A percentile compares a stretch with the other conserved stretches of the same genome.
Conservation (phyloP, 768 basidiomycete species). For the Tricholoma furcatifolium region DNA sequence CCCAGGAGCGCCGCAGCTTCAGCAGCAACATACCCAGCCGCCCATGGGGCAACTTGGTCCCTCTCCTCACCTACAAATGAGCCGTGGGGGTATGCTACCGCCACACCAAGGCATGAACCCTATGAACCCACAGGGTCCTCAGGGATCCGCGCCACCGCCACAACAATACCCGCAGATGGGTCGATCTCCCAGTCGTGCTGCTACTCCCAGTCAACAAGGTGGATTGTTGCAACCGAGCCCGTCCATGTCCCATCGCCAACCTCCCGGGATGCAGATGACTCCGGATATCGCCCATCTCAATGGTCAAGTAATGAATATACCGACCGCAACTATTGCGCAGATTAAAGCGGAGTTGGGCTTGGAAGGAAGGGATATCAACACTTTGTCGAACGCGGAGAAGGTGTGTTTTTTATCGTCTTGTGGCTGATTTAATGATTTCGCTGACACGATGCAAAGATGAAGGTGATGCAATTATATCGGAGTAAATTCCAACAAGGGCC, state of each 20-base stretch:
- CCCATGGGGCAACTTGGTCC: constrained; percentile 52
- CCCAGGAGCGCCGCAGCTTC: constrained; percentile 24
- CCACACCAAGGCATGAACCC: constrained; percentile 42
- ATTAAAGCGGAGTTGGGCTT: constrained; percentile 17
- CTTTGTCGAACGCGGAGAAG: constrained; percentile 48
- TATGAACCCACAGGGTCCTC: constrained; percentile 28
- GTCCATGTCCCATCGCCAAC: constrained; percentile 48
- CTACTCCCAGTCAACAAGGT: constrained; percentile 22
- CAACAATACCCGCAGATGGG: constrained; percentile 41
- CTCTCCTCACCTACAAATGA: constrained; percentile 51
- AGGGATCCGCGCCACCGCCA: constrained; percentile 35
- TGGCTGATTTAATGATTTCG: background rate
- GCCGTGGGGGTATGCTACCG: constrained; percentile 44
- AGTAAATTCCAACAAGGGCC: constrained; percentile 16
- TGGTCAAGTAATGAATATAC: constrained; percentile 41
- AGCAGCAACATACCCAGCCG: constrained; percentile 28
- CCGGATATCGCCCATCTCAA: constrained; percentile 25
- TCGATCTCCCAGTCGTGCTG: constrained; percentile 62
- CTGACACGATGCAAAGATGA: constrained; percentile 1
- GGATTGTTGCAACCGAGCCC: constrained; percentile 58
- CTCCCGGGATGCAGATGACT: constrained; percentile 27
- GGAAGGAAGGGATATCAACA: constrained; percentile 10
- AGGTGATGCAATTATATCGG: constrained; percentile 24
- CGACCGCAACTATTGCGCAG: constrained; percentile 26
- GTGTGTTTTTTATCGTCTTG: constrained; percentile 33